phyloP scores from a whole-genome alignment of 2,329 filamentous ascomycete species.

The Ploettnerulaceae sp. region DNA sequence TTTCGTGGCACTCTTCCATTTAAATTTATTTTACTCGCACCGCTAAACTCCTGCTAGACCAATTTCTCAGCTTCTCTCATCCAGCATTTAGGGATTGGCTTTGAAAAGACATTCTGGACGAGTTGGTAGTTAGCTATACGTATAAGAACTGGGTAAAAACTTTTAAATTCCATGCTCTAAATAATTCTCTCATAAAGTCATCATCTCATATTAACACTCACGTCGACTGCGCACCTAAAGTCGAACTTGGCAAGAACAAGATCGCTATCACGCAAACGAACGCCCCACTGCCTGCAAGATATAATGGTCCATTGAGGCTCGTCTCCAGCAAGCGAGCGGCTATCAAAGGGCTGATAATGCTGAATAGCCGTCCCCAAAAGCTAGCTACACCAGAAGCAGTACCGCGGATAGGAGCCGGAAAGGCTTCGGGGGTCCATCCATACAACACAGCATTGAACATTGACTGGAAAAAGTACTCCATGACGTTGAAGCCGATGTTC shows the following conservation, averaged over 20 bases:
- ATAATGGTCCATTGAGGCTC: slow-evolving; percentile 47
- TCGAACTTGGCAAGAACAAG: slow-evolving; percentile 40
- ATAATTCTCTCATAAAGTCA: too few species aligned
- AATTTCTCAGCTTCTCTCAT: too few species aligned
- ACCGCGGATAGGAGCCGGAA: slow-evolving; percentile 44
- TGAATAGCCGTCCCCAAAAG: slow-evolving; percentile 54
- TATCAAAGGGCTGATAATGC: slow-evolving; percentile 53
- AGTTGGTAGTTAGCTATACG: too few species aligned
- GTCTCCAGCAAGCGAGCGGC: slow-evolving; percentile 42
- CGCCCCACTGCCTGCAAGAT: slow-evolving; percentile 51
- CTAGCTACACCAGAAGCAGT: slow-evolving; percentile 51
- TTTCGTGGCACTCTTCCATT: too few species aligned
- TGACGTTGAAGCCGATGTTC: slow-evolving; percentile 30
- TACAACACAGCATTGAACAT: slow-evolving; percentile 28
- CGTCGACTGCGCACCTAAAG: slow-evolving; percentile 11
- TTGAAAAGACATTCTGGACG: too few species aligned
- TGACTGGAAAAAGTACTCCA: slow-evolving; percentile 34
- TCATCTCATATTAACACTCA: too few species aligned
- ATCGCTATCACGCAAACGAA: slow-evolving; percentile 48
- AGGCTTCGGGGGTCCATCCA: slow-evolving; percentile 24
- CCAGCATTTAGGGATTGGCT: too few species aligned
- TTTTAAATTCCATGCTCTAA: too few species aligned
- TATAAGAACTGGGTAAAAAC: too few species aligned
- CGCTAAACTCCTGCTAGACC: too few species aligned
- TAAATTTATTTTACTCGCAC: too few species aligned